Evolutionary conservation across 257 asterid species (phyloP).

Genomic region (Echium plantagineum): DNA sequence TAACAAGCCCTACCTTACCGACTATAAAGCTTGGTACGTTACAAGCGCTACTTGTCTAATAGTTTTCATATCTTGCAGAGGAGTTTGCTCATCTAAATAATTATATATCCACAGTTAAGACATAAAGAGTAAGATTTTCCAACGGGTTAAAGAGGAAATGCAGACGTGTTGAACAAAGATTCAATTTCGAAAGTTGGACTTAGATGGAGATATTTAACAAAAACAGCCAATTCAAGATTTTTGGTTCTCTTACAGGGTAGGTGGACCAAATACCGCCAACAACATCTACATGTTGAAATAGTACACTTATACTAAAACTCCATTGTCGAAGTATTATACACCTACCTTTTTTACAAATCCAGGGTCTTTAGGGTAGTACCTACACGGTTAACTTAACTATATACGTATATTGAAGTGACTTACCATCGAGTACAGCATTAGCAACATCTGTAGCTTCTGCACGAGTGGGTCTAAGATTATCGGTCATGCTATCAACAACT

Average conservation of each 20-base stretch:
- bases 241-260: too few species aligned
- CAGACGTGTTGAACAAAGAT: background rate
- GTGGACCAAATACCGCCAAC: background rate
- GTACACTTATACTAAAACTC: background rate
- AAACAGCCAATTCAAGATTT: too few species aligned
- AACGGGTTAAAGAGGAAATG: background rate
- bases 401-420: constrained; percentile 8
- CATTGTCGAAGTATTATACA: background rate
- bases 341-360: background rate
- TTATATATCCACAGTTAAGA: background rate
- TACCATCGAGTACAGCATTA: constrained; percentile 89
- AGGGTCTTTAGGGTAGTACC: background rate
- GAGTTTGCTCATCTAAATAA: background rate
- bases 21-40: background rate
- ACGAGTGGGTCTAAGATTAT: constrained; percentile 86
- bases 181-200: background rate
- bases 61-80: background rate
- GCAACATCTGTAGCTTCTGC: constrained; percentile 98
- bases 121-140: background rate
- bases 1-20: background rate
- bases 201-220: background rate
- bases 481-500: constrained; percentile 92
- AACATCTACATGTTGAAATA: background rate
- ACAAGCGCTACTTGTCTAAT: background rate
- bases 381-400: background rate